A percentile compares a stretch with the other conserved stretches of the same genome.
Conservation (phyloP, 768 basidiomycete species). For the Mycena capillaripes region DNA sequence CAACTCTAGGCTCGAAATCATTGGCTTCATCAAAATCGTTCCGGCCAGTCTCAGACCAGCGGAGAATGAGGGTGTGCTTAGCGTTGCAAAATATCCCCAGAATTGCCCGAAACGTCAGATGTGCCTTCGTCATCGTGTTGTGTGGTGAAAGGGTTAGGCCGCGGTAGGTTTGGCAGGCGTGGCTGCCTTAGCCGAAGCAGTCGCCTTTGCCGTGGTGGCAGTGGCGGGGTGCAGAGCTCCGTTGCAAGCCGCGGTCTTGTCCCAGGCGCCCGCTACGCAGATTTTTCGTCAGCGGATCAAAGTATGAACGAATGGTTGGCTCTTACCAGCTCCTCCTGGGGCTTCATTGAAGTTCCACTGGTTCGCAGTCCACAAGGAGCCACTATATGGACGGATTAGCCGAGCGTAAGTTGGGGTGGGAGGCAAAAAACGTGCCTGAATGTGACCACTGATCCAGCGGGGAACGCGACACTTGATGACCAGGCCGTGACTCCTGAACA, state of each 20-base stretch:
- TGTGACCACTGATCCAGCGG: conserved; percentile 21
- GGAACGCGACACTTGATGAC: conserved; percentile 19
- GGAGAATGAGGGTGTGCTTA: no score
- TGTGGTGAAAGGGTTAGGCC: conserved; percentile 1
- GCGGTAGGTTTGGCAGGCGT: conserved; percentile 6
- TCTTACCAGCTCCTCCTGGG: conserved; percentile 28
- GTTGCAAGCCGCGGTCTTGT: conserved; percentile 21
- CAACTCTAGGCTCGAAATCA: no score
- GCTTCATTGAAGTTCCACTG: conserved; percentile 31
- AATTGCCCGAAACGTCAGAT: not conserved
- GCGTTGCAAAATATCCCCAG: no score
- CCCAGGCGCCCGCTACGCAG: conserved; percentile 20
- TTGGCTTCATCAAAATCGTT: no score
- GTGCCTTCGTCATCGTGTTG: not conserved
- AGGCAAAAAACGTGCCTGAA: conserved; percentile 4
- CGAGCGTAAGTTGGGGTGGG: not conserved
- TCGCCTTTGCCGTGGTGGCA: no score
- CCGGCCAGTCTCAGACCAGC: no score
- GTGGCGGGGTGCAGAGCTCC: conserved; percentile 22
- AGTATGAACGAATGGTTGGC: not conserved
- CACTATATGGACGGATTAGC: conserved; percentile 20
- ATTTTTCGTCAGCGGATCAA: conserved; percentile 6
- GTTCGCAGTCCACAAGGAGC: conserved; percentile 31
- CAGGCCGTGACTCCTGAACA: conserved; percentile 32
- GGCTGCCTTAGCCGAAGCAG: conserved; percentile 9